Percentiles rank a stretch among this genome's conserved stretches.
Conservation (phyloP, 768 basidiomycete genomes). For the Suillus spraguei region DNA sequence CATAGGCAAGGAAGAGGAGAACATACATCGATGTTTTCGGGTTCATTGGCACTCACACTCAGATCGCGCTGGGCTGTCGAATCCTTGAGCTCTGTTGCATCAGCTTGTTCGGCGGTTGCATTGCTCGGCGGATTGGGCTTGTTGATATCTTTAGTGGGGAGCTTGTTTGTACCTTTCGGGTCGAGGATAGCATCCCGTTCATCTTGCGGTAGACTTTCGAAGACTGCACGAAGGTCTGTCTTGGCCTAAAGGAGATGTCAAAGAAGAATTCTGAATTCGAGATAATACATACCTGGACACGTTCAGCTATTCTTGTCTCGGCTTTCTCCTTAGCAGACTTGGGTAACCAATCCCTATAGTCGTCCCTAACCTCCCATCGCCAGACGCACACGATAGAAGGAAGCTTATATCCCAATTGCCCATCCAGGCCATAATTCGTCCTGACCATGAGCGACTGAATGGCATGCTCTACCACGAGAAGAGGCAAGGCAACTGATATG, state of each 20-base stretch:
- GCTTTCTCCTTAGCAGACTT: slow-evolving; percentile 65
- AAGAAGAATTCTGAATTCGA: slow-evolving; percentile 2
- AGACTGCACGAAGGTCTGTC: slow-evolving; percentile 52
- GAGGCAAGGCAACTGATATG: slow-evolving; percentile 44
- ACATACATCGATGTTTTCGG: slow-evolving; percentile 45
- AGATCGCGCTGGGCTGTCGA: slow-evolving; percentile 30
- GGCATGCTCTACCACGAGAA: slow-evolving; percentile 56
- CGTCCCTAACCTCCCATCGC: slow-evolving; percentile 83
- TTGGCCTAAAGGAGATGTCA: slow-evolving; percentile 50
- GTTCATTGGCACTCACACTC: slow-evolving; percentile 22
- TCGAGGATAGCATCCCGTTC: slow-evolving; percentile 61
- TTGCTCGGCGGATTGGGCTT: slow-evolving; percentile 17
- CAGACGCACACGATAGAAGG: slow-evolving; percentile 73
- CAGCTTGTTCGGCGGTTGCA: slow-evolving; percentile 3
- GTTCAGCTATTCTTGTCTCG: slow-evolving; percentile 61
- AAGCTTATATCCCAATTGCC: slow-evolving; percentile 47
- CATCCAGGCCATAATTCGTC: slow-evolving; percentile 80
- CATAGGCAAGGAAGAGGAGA: neutral
- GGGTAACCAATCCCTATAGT: slow-evolving; percentile 64
- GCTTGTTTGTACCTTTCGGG: slow-evolving; percentile 42
- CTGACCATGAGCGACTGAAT: slow-evolving; percentile 67
- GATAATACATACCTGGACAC: slow-evolving; percentile 54
- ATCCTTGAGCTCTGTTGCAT: slow-evolving; percentile 28
- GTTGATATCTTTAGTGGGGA: slow-evolving; percentile 38
- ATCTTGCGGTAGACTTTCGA: slow-evolving; percentile 57